Conservation (phyloP, 306 rosid species). For the Cicer bijugum region DNA sequence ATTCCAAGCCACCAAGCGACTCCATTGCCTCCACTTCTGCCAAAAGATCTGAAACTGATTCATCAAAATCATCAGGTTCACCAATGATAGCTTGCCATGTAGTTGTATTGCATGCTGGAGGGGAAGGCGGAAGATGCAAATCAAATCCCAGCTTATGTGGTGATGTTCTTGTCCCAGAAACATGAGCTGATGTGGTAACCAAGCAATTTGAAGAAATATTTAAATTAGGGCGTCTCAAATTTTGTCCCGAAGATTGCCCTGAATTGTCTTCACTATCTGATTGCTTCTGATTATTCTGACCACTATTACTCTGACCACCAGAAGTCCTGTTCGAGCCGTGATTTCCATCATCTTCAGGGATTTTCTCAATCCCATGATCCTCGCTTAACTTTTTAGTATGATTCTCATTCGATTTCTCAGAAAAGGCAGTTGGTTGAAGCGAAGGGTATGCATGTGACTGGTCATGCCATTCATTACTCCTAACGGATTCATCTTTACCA, state of each 20-base stretch:
- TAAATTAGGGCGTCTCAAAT: conserved; percentile 59
- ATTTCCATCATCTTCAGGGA: conserved; percentile 52
- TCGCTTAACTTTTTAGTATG: conserved; percentile 51
- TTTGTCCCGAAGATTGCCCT: conserved; percentile 73
- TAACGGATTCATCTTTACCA: conserved; percentile 55
- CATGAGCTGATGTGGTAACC: conserved; percentile 53
- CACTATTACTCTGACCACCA: conserved; percentile 57
- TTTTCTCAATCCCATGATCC: conserved; percentile 47
- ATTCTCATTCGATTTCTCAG: conserved; percentile 48
- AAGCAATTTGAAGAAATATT: conserved; percentile 54
- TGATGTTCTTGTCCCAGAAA: conserved; percentile 48
- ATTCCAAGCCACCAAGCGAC: conserved; percentile 78
- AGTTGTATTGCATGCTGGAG: conserved; percentile 59
- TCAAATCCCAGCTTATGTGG: conserved; percentile 51
- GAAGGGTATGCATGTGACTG: conserved; percentile 56
- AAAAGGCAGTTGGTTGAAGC: conserved; percentile 48
- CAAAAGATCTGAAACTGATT: conserved; percentile 93
- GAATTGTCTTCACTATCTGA: conserved; percentile 74
- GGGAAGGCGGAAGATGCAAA: conserved; percentile 57
- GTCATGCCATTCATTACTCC: conserved; percentile 55
- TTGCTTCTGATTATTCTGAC: conserved; percentile 59
- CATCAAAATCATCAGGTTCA: conserved; percentile 78
- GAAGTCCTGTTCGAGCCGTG: conserved; percentile 51
- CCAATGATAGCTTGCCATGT: conserved; percentile 76
- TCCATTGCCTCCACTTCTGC: conserved; percentile 99